Evolutionary conservation across 2,329 filamentous ascomycete species (phyloP).

Genomic region (Biscogniauxia sp.): DNA sequence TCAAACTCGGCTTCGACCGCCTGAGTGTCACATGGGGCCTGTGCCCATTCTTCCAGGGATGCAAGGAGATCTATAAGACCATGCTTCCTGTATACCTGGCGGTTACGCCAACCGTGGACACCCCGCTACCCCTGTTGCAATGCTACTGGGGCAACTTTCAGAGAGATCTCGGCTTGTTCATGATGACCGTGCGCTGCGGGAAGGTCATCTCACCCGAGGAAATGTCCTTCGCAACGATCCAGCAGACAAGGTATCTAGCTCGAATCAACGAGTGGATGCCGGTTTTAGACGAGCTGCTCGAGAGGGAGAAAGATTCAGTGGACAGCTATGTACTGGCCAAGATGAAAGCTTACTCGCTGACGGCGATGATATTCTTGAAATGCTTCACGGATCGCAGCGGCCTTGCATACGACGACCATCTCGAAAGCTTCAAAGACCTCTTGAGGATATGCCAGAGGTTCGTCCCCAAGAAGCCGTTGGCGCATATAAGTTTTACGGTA

Average conservation of each 20-base stretch:
- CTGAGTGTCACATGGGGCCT: constrained; percentile 21
- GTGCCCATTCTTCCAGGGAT: constrained; percentile 21
- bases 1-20: constrained; percentile 21
- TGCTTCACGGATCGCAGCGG: constrained; percentile 21
- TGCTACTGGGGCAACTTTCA: constrained; percentile 20
- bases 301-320: constrained; percentile 4
- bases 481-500: constrained; percentile 14
- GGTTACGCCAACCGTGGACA: constrained; percentile 12
- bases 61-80: constrained; percentile 3
- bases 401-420: constrained; percentile 20
- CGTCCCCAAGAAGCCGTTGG: constrained; percentile 11
- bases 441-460: constrained; percentile 18
- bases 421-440: constrained; percentile 17
- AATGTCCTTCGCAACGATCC: constrained; percentile 6
- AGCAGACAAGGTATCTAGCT: constrained; percentile 12
- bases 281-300: constrained; percentile 12
- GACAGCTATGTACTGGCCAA: constrained; percentile 12
- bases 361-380: constrained; percentile 16
- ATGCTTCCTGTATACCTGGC: background rate
- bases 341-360: constrained; percentile 15
- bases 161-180: constrained; percentile 22
- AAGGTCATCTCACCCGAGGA: constrained; percentile 5
- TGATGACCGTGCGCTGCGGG: constrained; percentile 16
- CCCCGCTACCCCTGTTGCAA: constrained; percentile 10
- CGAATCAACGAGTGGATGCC: constrained; percentile 18